Percentiles rank a stretch among this genome's conserved stretches.
phyloP scores from a whole-genome alignment of 169 alveolate species.

The Plasmodium billcollinsi region DNA sequence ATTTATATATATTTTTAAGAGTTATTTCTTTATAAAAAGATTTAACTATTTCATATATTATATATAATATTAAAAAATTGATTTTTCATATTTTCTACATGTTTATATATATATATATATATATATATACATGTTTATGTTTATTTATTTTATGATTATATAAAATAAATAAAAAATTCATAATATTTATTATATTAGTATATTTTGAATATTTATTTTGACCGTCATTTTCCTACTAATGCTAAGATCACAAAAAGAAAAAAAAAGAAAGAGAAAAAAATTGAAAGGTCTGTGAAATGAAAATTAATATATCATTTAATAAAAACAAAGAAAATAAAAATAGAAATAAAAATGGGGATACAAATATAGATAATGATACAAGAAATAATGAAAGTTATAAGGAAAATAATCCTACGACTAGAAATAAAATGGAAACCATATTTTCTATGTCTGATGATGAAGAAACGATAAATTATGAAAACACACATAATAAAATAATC shows the following conservation, averaged over 20 bases:
- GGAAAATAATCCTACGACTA: not conserved
- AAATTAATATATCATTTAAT: conserved; percentile 38
- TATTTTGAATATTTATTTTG: no score
- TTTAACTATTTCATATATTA: no score
- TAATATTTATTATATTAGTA: no score
- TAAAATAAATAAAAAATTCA: no score
- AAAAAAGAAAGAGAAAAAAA: not conserved
- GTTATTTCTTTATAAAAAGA: no score
- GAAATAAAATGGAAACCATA: conserved; percentile 15
- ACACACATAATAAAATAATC: conserved; percentile 43
- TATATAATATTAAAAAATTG: no score
- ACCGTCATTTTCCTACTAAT: not conserved
- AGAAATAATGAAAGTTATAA: not conserved
- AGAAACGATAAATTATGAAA: conserved; percentile 36
- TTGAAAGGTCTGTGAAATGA: conserved; percentile 17
- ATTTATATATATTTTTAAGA: no score
- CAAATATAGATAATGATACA: not conserved
- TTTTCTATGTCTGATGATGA: conserved; percentile 45
- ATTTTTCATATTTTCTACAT: no score
- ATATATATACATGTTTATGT: no score
- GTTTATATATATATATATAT: no score
- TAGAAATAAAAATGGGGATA: conserved; percentile 1
- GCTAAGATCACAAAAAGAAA: not conserved
- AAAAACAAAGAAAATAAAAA: conserved; percentile 40
- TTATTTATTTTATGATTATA: no score